Base-by-base conservation (phyloP, 495 filamentous ascomycete species). In the Friedmanniomyces endolithicus region DNA sequence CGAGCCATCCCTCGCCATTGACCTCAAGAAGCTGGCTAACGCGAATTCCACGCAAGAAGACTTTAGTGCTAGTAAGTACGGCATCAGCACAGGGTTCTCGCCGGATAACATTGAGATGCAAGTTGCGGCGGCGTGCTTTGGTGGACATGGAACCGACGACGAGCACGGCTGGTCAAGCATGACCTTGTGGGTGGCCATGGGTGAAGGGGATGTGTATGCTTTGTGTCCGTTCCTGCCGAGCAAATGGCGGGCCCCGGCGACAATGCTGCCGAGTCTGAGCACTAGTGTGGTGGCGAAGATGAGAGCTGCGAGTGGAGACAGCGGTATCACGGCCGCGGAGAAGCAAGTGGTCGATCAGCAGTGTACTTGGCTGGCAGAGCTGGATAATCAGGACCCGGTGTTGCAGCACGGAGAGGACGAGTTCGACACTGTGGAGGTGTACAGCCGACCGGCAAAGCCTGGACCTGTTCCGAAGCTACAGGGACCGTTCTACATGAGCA, bases 111-210 rank as follows among this genome's bases (percentile, higher is more conserved):
- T 88, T 35, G 88, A 94, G 55, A 89, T 95, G 85, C 84, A 90
- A 58, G 85, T 90, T 12, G 87, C 85, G 12, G 82, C 88, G 6
- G 86, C 89, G 39, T 86, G 81, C 63, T 94, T 95, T 68, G 85
- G 83, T 0, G 81, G 81, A 19, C 80, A 71, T 50, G 83, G 81
- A 27, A 70, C 64, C 24, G 72, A 72, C 34, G 74, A 70, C 27
- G 86, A 89, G 49, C 80, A 86, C 61, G 83, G 83, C 27, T 95
- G 89, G 89, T 83, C 86, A 7, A 75, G 86, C 14, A 94, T 92
- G 87, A 94, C 89, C 1, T 71, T 95, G 17, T 95, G 88, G 88
- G 70, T 94, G 43, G 88, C 86, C 16, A 95, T 94, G 87, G 75
- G 74, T 33, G 84, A 85, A 24, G 89, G 89, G 4, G 88, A 94